These are phyloP conservation scores for Nidularia pulvinata DNA, from an alignment of 768 basidiomycete species.

Conservation along the genomic window DNA sequence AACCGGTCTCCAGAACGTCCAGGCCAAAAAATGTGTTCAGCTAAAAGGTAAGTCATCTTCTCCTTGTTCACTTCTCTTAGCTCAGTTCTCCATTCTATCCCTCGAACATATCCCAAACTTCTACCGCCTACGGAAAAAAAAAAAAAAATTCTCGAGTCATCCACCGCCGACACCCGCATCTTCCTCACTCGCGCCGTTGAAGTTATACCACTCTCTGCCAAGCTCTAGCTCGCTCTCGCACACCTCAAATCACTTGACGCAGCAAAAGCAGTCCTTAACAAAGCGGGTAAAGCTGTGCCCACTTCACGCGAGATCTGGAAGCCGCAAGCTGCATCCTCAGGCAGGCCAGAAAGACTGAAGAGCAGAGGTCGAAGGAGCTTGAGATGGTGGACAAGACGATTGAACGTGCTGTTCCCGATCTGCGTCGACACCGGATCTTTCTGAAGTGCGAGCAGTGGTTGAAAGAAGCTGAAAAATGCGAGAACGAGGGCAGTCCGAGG, in stretches of 20 bases:
- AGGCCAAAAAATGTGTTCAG: slow-evolving; percentile 90
- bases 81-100: slow-evolving; percentile 44
- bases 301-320: slow-evolving; percentile 98
- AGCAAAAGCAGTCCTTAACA: slow-evolving; percentile 93
- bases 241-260: slow-evolving; percentile 91
- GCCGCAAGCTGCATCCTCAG: slow-evolving; percentile 92
- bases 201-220: slow-evolving; percentile 94
- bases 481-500: slow-evolving; percentile 78
- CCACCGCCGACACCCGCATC: slow-evolving; percentile 86
- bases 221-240: slow-evolving; percentile 97
- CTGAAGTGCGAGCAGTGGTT: slow-evolving; percentile 94
- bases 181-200: slow-evolving; percentile 96
- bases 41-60: slow-evolving; percentile 70
- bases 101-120: slow-evolving; percentile 98
- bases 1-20: slow-evolving; percentile 78
- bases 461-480: slow-evolving; percentile 92
- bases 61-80: slow-evolving; percentile 1
- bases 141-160: slow-evolving; percentile 95
- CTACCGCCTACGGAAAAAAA: slow-evolving; percentile 96
- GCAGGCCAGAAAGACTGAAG: slow-evolving; percentile 61
- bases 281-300: slow-evolving; percentile 90
- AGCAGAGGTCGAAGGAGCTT: slow-evolving; percentile 62
- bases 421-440: slow-evolving; percentile 83
- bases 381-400: slow-evolving; percentile 88
- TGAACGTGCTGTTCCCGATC: slow-evolving; percentile 77